These are phyloP conservation scores for Diutina siamensis DNA, from an alignment of 1,139 yeast species.

Conservation along the genomic window DNA sequence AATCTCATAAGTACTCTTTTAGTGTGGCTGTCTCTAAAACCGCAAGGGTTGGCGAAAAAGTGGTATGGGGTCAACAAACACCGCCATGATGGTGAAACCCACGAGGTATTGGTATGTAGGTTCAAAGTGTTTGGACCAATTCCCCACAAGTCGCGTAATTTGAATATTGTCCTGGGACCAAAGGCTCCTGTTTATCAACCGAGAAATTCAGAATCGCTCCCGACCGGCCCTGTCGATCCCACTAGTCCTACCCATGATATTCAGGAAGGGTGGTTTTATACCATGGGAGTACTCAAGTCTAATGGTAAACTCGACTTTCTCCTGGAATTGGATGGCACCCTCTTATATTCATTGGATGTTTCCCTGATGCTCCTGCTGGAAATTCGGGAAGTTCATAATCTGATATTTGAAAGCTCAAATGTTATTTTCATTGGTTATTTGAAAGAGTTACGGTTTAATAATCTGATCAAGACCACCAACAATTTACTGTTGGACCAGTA, in stretches of 20 bases:
- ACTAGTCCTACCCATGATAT: slow-evolving; percentile 11
- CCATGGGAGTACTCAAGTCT: slow-evolving; percentile 62
- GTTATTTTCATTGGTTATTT: slow-evolving; percentile 50
- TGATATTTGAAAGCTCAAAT: slow-evolving; percentile 50
- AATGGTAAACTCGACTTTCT: slow-evolving; percentile 56
- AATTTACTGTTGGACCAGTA: slow-evolving; percentile 12
- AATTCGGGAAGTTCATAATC: slow-evolving; percentile 55
- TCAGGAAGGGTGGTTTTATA: slow-evolving; percentile 61
- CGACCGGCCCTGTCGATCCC: slow-evolving; percentile 6
- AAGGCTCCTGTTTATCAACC: slow-evolving; percentile 31
- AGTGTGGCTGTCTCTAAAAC: slow-evolving; percentile 55
- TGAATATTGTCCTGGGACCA: slow-evolving; percentile 33
- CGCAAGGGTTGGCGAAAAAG: slow-evolving; percentile 47
- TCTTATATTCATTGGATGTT: slow-evolving; percentile 53
- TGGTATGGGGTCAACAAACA: slow-evolving; percentile 32
- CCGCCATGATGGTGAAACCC: slow-evolving; percentile 11
- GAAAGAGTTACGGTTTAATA: slow-evolving; percentile 38
- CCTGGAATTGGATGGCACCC: slow-evolving; percentile 54
- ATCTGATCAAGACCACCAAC: slow-evolving; percentile 23
- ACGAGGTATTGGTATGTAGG: slow-evolving; percentile 47
- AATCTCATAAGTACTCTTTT: slow-evolving; percentile 38
- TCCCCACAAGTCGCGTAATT: slow-evolving; percentile 30
- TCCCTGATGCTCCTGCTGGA: slow-evolving; percentile 49
- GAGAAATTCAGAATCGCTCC: slow-evolving; percentile 5
- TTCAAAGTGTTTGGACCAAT: slow-evolving; percentile 56